Evolutionary conservation across 306 rosid species (phyloP), one percentile per base, ranked within the genome.

Genomic region (Cicer bijugum): DNA sequence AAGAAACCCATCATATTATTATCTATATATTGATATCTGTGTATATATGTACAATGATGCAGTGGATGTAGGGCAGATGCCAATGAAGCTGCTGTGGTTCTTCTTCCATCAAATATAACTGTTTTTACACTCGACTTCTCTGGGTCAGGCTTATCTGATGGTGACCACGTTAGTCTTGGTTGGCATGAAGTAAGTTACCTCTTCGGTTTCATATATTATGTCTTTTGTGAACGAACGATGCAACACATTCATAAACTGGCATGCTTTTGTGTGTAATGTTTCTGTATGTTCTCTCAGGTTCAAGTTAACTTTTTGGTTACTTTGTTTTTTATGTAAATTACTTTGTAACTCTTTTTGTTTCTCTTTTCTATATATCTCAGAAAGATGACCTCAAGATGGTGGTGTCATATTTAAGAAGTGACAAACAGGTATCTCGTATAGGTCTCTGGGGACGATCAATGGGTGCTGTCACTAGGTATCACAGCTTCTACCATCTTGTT

Each of bases 61-160:
- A 94, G 99, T 88, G 99, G 99, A 72, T 94, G 99, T 82, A 84
- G 99, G 77, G 97, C 89, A 28, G 99, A 94, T 81, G 99, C 97
- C 69, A 94, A 94, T 84, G 99, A 94, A 83, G 97, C 96, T 51
- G 96, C 96, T 38, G 89, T 86, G 20, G 81, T 87, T 81, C 96
- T 94, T 81, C 97, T 94, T 82, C 99, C 99, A 43, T 88, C 97
- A 75, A 86, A 91, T 77, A 91, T 94, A 75, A 91, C 96, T n/a
- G 96, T 94, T 81, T 94, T 94, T 81, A 86, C 99, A 35, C 97
- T 94, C 66, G 99, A 94, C 82, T 94, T 94, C 83, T 88, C 97
- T 39, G 99, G 99, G 33, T 94, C 99, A 73, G 99, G 99, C 82
- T 81, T 94, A 72, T 94, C 99, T 33, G 96, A 88, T 78, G 99